These are phyloP conservation scores for Conticribra weissflogii DNA, from an alignment of 108 stramenopile species.

Conservation along the genomic window DNA sequence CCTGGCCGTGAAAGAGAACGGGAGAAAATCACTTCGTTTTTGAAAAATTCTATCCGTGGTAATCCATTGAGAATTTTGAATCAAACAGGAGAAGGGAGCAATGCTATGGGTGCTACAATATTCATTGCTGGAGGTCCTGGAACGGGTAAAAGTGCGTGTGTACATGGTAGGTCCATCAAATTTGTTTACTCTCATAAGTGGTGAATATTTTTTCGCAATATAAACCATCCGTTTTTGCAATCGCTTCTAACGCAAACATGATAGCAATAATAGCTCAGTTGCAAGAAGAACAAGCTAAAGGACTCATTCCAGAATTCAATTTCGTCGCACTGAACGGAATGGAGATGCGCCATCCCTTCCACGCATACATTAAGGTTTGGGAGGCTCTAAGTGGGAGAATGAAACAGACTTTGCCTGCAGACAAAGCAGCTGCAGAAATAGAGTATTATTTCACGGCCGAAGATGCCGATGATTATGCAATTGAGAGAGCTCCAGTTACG, in stretches of 20 bases:
- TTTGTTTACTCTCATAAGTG: background rate
- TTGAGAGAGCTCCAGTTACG: constrained; percentile 36
- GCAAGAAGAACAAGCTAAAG: constrained; percentile 58
- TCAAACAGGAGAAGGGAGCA: constrained; percentile 7
- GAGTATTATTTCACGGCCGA: constrained; percentile 61
- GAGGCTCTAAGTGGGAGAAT: constrained; percentile 63
- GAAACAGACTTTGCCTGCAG: constrained; percentile 54
- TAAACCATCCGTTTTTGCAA: background rate
- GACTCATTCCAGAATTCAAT: constrained; percentile 65
- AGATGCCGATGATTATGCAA: constrained; percentile 16
- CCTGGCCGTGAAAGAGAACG: constrained; percentile 74
- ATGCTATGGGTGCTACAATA: constrained; percentile 51
- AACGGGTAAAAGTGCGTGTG: constrained; percentile 47
- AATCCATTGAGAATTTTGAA: constrained; percentile 8
- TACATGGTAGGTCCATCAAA: background rate
- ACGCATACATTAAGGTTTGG: constrained; percentile 82
- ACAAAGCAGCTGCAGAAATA: constrained; percentile 59
- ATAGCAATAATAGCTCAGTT: constrained; percentile 63
- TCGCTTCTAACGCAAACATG: constrained; percentile 68
- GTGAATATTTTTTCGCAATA: background rate
- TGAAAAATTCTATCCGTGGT: constrained; percentile 62
- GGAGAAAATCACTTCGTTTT: constrained; percentile 60
- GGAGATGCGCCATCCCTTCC: constrained; percentile 83
- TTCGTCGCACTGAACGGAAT: constrained; percentile 88
- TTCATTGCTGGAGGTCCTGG: constrained; percentile 88